Evolutionary conservation across 768 basidiomycete species (phyloP), one percentile per base, ranked within the genome.

Genomic region (Paxillus ammoniavirescens): DNA sequence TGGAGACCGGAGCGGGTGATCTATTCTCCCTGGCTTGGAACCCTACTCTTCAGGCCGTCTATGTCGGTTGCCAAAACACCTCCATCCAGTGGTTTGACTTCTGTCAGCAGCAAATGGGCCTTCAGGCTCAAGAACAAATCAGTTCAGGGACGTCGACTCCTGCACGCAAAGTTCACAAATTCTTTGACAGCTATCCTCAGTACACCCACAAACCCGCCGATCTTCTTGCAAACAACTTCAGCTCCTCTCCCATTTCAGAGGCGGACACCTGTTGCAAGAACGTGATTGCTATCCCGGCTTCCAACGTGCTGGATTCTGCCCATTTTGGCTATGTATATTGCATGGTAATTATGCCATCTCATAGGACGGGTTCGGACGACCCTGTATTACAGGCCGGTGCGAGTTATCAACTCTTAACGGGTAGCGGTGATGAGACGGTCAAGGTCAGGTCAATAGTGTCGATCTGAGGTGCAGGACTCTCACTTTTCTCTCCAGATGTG

Each of bases 261-360:
- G 71, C 70, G 50, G 67, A 67, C 7, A 47, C 60, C 41, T 49
- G 17, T 36, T 58, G 42, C 40, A 51, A 43, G 55, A 65, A 55
- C 10, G 42, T 64, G 7, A 65, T 91, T 28, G 70, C 77, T 47
- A 83, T 96, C 18, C 82, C 84, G 1, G 73, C 81, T 12, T 73
- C 73, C 50, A 90, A 92, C 59, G 86, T 93, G 30, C 76, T 93
- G 26, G 86, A 90, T 60, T 90, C 91, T 1, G 96, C 94, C 3
- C 96, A 98, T 69, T 95, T 85, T 66, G 96, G 96, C 8, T 98
- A 98, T 64, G 80, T 98, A 12, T 95, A 96, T 65, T 92, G 89
- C 61, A 85, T 93, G 83, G 72, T 77, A 13, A 68, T 83, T 14
- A 60, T 79, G 10, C 73, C 75, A 18, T 73, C 71, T 14, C 69